Conservation (phyloP, 2,329 filamentous ascomycete species). For the Hymenoscyphus salicellus region DNA sequence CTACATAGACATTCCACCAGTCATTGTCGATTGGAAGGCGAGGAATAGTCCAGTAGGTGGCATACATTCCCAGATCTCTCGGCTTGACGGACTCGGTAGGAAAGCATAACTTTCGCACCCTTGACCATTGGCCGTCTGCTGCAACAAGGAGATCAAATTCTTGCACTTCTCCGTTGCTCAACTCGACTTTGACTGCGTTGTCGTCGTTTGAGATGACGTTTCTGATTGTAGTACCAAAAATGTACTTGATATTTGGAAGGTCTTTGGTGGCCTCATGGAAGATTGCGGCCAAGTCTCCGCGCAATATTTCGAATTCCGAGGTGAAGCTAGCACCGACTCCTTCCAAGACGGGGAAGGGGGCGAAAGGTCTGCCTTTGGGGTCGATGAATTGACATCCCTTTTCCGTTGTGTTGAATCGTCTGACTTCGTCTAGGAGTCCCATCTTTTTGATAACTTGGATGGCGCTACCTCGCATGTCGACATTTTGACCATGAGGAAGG, state of each 20-base stretch:
- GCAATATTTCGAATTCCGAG: background rate
- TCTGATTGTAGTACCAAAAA: background rate
- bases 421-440: conserved; percentile 45
- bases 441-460: conserved; percentile 51
- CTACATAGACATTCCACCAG: conserved; percentile 39
- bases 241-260: conserved; percentile 30
- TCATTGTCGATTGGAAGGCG: conserved; percentile 34
- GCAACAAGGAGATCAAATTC: conserved; percentile 52
- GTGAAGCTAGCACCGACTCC: background rate
- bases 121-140: conserved; percentile 54
- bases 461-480: conserved; percentile 52
- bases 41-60: conserved; percentile 40
- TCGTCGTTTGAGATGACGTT: conserved; percentile 31
- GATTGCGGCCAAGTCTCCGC: background rate
- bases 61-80: conserved; percentile 27
- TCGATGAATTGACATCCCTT: conserved; percentile 46
- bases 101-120: conserved; percentile 41
- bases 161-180: conserved; percentile 43
- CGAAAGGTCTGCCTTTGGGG: conserved; percentile 38
- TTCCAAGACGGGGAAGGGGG: conserved; percentile 37
- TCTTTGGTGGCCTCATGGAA: conserved; percentile 27
- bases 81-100: conserved; percentile 28
- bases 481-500: conserved; percentile 23
- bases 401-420: conserved; percentile 44
- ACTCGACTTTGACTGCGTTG: conserved; percentile 34